Conservation (phyloP, 148 eudicot genomes). For the Nepenthes gracilis region DNA sequence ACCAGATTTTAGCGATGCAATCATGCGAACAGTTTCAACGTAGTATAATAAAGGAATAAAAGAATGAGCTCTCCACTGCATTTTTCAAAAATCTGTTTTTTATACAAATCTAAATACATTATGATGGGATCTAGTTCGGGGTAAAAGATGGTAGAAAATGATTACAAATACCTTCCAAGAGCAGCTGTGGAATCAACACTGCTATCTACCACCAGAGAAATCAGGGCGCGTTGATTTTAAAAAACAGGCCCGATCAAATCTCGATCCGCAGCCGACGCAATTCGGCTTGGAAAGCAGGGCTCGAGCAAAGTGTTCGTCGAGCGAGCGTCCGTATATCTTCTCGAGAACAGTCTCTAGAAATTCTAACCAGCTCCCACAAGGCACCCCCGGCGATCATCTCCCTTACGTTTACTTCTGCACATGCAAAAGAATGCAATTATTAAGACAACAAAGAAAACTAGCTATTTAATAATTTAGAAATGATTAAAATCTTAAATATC, state of each 20-base stretch:
- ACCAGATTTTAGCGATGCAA: no score
- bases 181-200: no score
- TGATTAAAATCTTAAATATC: neutral
- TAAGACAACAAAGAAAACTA: neutral
- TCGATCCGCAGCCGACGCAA: slow-evolving; percentile 72
- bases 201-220: no score
- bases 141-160: no score
- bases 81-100: no score
- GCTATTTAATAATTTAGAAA: neutral
- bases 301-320: slow-evolving; percentile 66
- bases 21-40: no score
- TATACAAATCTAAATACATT: no score
- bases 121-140: no score
- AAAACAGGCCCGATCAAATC: slow-evolving; percentile 13
- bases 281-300: slow-evolving; percentile 68
- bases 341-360: slow-evolving; percentile 89
- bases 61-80: no score
- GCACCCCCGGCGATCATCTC: slow-evolving; percentile 98
- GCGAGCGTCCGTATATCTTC: slow-evolving; percentile 89
- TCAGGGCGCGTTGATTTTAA: no score
- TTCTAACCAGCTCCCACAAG: slow-evolving; percentile 96
- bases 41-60: no score
- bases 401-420: slow-evolving; percentile 77
- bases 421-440: neutral
- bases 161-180: no score